Evolutionary conservation across 495 filamentous ascomycete genomes (phyloP), one percentile per base, ranked within the genome.

Genomic region (Aspergillus cristatus): DNA sequence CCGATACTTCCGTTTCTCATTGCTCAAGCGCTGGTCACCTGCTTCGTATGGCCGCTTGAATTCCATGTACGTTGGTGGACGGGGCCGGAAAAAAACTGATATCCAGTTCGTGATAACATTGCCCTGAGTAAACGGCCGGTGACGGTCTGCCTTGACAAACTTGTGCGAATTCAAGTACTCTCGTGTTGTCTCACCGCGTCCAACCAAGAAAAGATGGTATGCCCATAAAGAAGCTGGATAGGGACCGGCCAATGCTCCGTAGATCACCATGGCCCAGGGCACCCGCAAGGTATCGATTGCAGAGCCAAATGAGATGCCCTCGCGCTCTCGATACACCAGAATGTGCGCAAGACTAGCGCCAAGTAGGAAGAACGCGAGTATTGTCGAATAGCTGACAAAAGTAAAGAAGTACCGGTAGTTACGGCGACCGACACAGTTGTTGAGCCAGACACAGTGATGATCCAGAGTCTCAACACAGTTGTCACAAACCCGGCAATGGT

Each of bases 371-470:
- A 90, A 50, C 0, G 76, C 75, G 2, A 96, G 68, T n/a, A 95
- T 41, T 1, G 85, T 86, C 10, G 71, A 78, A 14, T 76, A 73
- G 47, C 70, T 75, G 45, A 97, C 74, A 60, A 96, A 98, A 14
- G 81, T 74, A 51, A 96, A 94, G 60, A 98, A 98, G 51, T 91
- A 98, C 34, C 93, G 87, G 59, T 98, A 98, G 59, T 98, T 98
- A 38, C 91, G 85, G 24, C 93, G 84, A 5, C 91, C 91, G 31
- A 98, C 82, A 59, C 91, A 98, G 57, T 97, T 98, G 63, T 98
- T 98, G 35, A 98, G 77, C 93, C 93, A 98, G 14, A 97, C 87
- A 50, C 91, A 98, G 65, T 98, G 91, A 51, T 98, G 91, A 53
- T 98, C 91, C 47, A 96, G 88, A 0, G 90, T 96, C 56, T 98